Evolutionary conservation across 1,284 basidiomycete species (phyloP).

Genomic region (Tilletiopsis washingtonensis): DNA sequence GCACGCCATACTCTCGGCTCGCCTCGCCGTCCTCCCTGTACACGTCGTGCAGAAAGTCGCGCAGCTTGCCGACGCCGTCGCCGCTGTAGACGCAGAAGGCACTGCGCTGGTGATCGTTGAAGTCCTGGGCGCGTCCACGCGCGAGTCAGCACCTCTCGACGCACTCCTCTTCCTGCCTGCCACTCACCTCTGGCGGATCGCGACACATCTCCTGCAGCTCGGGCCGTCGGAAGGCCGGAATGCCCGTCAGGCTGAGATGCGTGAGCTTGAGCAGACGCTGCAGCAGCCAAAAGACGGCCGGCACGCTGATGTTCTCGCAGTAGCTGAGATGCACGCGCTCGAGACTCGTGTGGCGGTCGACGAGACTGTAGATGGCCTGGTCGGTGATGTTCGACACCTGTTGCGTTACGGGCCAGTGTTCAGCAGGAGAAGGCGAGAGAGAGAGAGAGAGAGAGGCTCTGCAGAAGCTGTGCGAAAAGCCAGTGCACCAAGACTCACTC

Average conservation of each 20-base stretch:
- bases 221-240: constrained; percentile 74
- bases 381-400: constrained; percentile 86
- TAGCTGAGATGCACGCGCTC: constrained; percentile 96
- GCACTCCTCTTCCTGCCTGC: too few species aligned
- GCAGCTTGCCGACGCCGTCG: constrained; percentile 74
- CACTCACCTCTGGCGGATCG: constrained; percentile 71
- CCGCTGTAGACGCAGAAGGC: constrained; percentile 97
- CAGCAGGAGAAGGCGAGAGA: too few species aligned
- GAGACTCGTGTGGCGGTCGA: constrained; percentile 60
- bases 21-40: constrained; percentile 21
- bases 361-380: constrained; percentile 79
- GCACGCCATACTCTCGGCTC: constrained; percentile 21
- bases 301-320: constrained; percentile 88
- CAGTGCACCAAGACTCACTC: constrained; percentile 57
- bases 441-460: background rate
- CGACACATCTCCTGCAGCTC: constrained; percentile 88
- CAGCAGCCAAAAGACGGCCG: constrained; percentile 82
- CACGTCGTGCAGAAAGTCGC: constrained; percentile 53
- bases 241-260: constrained; percentile 92
- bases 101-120: constrained; percentile 80
- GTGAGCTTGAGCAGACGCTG: constrained; percentile 79
- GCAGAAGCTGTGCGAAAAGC: background rate
- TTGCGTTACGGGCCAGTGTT: background rate
- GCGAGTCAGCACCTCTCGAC: too few species aligned
- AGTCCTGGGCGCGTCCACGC: constrained; percentile 68